Base-by-base conservation (phyloP, 2,329 filamentous ascomycete genomes). In the Camillea tinctor region DNA sequence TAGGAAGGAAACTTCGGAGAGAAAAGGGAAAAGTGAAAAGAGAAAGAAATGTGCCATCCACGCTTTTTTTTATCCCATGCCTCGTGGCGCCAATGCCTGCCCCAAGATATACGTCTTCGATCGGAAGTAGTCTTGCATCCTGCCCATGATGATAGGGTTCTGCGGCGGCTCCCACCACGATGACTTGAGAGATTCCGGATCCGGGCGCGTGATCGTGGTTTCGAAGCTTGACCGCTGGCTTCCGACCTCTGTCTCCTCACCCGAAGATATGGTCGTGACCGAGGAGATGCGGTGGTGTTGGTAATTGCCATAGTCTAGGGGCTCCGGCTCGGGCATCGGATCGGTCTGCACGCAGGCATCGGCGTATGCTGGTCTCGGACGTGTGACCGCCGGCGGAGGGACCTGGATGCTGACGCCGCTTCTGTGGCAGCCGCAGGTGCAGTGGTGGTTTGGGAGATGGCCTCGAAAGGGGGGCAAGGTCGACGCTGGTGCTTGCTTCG, bases 121-220 rank as follows among this genome's bases (percentile, higher is more conserved):
- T 20, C 70, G 65, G 53, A 73, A 73, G 49, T 73, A 73, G 13
- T 71, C 71, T 61, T 71, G 69, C 71, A 73, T 73, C 54, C 70
- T 64, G 19, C 71, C 71, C 71, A 73, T 73, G 9, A 64, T 58
- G 24, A 73, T 56, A 5, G 70, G 70, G 55, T 73, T 73, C 9
- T 50, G 21, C 6, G 60, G 19, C 13, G 36, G 57, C n/a, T 61
- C 58, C 50, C 50, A 54, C 17, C 60, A 61, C 36, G 11, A 50
- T 36, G 50, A 55, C 56, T 61, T 30, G 4, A 57, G 48, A 40
- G 55, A 57, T 11, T 21, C 60, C 4, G 59, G 58, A 23, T 68
- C 67, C 3, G 68, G 68, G 52, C 67, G 61, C 26, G 69, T 70
- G 19, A 66, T 62, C 1, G 61, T 58, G 1, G 64, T 70, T 8